Evolutionary conservation across 2,329 filamentous ascomycete genomes (phyloP).

Genomic region (Colletotrichum caudatum): DNA sequence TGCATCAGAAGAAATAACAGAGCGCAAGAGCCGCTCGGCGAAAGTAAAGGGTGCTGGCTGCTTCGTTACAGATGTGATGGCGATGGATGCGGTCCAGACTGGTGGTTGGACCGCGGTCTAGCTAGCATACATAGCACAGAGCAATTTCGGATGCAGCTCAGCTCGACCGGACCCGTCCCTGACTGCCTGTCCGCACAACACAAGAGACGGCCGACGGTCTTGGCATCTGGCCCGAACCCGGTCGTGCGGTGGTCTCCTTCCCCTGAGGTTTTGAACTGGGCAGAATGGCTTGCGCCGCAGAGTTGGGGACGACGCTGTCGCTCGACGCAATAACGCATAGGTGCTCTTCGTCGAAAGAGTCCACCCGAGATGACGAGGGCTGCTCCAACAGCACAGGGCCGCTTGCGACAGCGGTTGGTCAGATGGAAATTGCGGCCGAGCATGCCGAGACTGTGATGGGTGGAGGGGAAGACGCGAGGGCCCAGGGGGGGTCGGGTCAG

Average conservation of each 20-base stretch:
- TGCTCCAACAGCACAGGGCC: not conserved
- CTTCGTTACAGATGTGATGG: not conserved
- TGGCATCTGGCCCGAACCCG: slow-evolving; percentile 10
- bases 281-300: slow-evolving; percentile 1
- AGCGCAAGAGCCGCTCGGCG: not conserved
- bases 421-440: slow-evolving; percentile 24
- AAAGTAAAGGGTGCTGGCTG: not conserved
- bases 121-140: too few species aligned
- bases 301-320: not conserved
- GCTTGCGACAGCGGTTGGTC: not conserved
- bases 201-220: slow-evolving; percentile 20
- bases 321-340: not conserved
- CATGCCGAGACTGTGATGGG: slow-evolving; percentile 17
- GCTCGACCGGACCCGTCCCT: slow-evolving; percentile 11
- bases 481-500: not conserved
- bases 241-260: not conserved
- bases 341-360: not conserved
- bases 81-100: slow-evolving; percentile 16
- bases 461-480: not conserved
- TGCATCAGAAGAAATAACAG: slow-evolving; percentile 3
- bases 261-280: not conserved
- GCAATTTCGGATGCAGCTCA: slow-evolving; percentile 18
- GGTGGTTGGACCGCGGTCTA: too few species aligned
- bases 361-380: not conserved
- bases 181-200: slow-evolving; percentile 4